A percentile compares a stretch with the other conserved stretches of the same genome.
These are phyloP conservation scores for Hypericum androsaemum DNA, from an alignment of 345 rosid species.

Conservation along the genomic window DNA sequence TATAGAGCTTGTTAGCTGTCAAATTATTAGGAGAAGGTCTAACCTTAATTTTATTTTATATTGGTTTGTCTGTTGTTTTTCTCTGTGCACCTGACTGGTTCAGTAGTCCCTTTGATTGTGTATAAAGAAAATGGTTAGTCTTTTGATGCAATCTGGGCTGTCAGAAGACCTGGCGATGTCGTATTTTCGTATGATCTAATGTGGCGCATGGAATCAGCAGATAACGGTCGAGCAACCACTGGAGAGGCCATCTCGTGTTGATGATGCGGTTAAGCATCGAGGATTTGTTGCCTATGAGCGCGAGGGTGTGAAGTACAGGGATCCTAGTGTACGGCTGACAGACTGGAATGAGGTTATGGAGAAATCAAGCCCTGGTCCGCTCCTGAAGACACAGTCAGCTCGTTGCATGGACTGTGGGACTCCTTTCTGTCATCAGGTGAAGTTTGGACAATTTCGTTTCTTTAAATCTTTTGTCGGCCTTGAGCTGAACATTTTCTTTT, in stretches of 20 bases:
- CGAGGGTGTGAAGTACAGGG: slow-evolving; percentile 81
- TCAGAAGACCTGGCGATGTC: background rate
- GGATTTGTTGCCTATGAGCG: slow-evolving; percentile 93
- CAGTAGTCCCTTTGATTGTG: too few species aligned
- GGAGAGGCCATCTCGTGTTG: slow-evolving; percentile 55
- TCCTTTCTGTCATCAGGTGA: slow-evolving; percentile 98
- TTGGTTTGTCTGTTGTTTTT: too few species aligned
- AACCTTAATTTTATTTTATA: too few species aligned
- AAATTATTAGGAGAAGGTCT: too few species aligned
- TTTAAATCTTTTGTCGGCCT: background rate
- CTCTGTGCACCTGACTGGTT: too few species aligned
- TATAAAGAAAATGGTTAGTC: too few species aligned
- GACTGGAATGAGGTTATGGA: slow-evolving; percentile 96
- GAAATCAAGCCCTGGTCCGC: slow-evolving; percentile 71
- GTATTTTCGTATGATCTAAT: slow-evolving; percentile 4
- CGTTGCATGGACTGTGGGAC: slow-evolving; percentile 99
- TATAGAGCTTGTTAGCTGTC: too few species aligned
- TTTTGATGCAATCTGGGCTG: too few species aligned
- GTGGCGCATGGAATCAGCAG: slow-evolving; percentile 17
- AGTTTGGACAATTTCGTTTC: background rate
- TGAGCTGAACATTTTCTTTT: background rate
- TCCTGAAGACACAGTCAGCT: slow-evolving; percentile 85
- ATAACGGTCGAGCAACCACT: slow-evolving; percentile 28
- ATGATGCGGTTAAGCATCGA: slow-evolving; percentile 61
- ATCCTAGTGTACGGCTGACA: slow-evolving; percentile 69